Evolutionary conservation across 805 yeast genomes (phyloP).

Genomic region (Wickerhamomyces xylosicus): DNA sequence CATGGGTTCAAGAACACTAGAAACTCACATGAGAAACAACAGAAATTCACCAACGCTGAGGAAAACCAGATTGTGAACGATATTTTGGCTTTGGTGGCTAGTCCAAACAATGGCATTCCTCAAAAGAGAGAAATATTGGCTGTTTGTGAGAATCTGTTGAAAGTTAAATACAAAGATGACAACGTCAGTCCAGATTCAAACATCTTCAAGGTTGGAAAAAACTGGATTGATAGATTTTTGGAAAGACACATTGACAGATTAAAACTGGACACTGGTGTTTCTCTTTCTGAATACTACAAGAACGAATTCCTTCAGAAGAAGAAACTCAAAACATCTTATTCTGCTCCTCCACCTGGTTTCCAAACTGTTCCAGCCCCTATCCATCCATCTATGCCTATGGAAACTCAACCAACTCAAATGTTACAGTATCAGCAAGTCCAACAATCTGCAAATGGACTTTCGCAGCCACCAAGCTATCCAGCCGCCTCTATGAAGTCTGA

Average conservation of each 20-base stretch:
- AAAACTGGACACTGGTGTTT: conserved; percentile 13
- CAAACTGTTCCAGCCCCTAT: no score
- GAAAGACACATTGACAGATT: conserved; percentile 19
- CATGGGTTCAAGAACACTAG: conserved; percentile 21
- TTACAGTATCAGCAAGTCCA: conserved; percentile 2
- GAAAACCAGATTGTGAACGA: conserved; percentile 13
- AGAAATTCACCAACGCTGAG: conserved; percentile 20
- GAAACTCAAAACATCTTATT: conserved; percentile 15
- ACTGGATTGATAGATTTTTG: conserved; percentile 20
- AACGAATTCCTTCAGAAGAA: conserved; percentile 18
- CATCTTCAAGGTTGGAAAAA: conserved; percentile 19
- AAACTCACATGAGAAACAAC: conserved; percentile 20
- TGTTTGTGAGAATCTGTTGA: conserved; percentile 16
- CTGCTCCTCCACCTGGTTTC: no score
- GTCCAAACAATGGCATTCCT: conserved; percentile 15
- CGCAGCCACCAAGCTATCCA: background rate
- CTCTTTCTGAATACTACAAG: conserved; percentile 19
- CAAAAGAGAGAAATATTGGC: conserved; percentile 16
- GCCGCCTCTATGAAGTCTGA: background rate
- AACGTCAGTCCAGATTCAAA: conserved; percentile 3
- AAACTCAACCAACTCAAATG: no score
- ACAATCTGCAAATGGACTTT: background rate
- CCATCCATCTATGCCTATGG: no score
- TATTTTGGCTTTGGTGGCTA: conserved; percentile 14
- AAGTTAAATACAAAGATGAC: conserved; percentile 13